Base-by-base conservation (phyloP, 2,329 filamentous ascomycete species). In the Aspergillus vadensis region DNA sequence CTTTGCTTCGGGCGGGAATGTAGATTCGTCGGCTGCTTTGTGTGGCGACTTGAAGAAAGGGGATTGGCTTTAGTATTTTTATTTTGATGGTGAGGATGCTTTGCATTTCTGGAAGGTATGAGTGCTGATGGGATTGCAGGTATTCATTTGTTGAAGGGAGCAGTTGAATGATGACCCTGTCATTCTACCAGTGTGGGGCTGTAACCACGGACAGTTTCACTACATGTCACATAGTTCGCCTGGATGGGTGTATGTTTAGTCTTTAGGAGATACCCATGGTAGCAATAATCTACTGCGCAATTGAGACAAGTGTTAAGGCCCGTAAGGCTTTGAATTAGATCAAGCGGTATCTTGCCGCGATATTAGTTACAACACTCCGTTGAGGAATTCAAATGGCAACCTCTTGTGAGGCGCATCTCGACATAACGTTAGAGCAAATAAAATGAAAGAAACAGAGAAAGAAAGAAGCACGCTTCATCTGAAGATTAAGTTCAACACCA, bases 251-350 rank as follows among this genome's bases (percentile, higher is more conserved):
- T 60, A 58, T 60, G 60, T 70, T 62, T 69, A 58, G 53, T 63
- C 62, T 55, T 63, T 65, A 65, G 59, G 60, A 69, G 66, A 70
- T 70, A 70, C 68, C 68, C 68, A 69, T 69, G 57, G 60, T 62
- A 63, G 59, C 58, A 62, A 57, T 44, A 52, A 58, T 62, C 47
- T 63, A 64, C 60, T 57, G 58, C 57, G 47, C 43, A 53, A 53
- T 30, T 51, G 39, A 57, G 43, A 49, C 41, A 50, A 47, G 39
- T 12, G 10, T 38, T 23, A 53, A 36, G 53, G 53, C 36, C 53
- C 30, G 53, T 38, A 25, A 44, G 32, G 41, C 12, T 41, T 60
- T 39, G 27, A 36, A 53, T 63, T 47, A 52, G 23, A 55, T 61
- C 32, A 39, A 38, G 52, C 54, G 52, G 60, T 32, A 12, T 43